Base-by-base conservation (phyloP, 139 green algal genomes). In the Chlorella sp. region DNA sequence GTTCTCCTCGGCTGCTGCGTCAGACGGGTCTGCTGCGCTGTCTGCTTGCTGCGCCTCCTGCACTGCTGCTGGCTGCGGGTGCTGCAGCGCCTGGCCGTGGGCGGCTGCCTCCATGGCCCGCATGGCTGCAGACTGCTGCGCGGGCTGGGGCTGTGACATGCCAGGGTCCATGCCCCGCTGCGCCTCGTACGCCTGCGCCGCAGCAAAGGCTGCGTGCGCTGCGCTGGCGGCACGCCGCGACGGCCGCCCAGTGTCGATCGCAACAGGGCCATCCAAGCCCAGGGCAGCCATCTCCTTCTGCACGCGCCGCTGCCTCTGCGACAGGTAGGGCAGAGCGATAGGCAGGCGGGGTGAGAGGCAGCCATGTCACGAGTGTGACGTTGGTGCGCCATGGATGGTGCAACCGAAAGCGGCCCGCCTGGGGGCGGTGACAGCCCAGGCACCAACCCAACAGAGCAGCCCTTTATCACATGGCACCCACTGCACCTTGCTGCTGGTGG, bases 181-280 rank as follows among this genome's bases (percentile, higher is more conserved):
- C 4, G 36, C 13, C 65, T 87, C 83, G 65, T 46, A 83, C 2
- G 73, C 73, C 20, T 40, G 28, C 1, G 83, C 41, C 44, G 82
- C 73, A 5, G 73, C 83, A 24, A 83, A 48, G 32, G 83, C 83
- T 1, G 73, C 83, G 48, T 87, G 76, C 28, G 73, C 83, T 2
- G 73, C 83, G 24, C 3, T 83, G 72, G 83, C 83, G 26, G 83
- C 83, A 1, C 76, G 64, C 28, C 83, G 83, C 20, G 76, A 69
- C 2, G 76, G 65, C 28, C 83, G 72, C 36, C 54, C 65, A 38
- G 38, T 28, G 36, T 79, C 58, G 4, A n/a, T 6, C 28, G 40
- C 28, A 36, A 44, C 24, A 1, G 40, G 20, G 60, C 73, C 77
- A 11, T 17, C 30, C 34, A 43, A 16, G 17, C 60, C 58, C 44